Base-by-base conservation (phyloP, 768 basidiomycete species). In the Neoboletus subvelutipes region DNA sequence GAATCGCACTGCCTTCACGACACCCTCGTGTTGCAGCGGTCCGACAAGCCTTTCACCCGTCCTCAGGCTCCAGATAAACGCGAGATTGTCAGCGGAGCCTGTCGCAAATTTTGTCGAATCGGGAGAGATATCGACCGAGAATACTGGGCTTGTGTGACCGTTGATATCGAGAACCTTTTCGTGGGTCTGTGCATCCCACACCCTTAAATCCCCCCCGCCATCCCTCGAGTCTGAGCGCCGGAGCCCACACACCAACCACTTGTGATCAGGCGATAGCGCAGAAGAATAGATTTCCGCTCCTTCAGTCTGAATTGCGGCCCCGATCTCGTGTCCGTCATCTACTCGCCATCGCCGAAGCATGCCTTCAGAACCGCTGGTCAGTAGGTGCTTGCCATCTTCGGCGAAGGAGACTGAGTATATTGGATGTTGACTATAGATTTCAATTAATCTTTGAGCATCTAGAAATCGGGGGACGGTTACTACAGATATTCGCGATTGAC, bases 111-210 rank as follows among this genome's bases (percentile, higher is more conserved):
- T 42, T 0, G 40, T 43, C 26, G 40, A 49, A 36, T 54, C 56
- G 0, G 45, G 45, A 0, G 56, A 57, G 4, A 57, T 18, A 11
- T 53, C 52, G 20, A 57, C 24, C 1, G 56, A 34, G 43, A 26
- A 8, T 5, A 57, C 51, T 10, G 45, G 4, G 13, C 9, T 1
- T 17, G 22, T 28, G 39, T 47, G 51, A 18, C 48, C n/a, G 0
- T 28, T 10, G 50, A 57, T 33, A 2, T 42, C 31, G 3, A 26
- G 12, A 12, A 54, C 52, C 9, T 46, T 20, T 18, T 53, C 7
- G 39, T 22, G 45, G 0, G 45, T 57, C n/a, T 15, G 17, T 2
- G 47, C 46, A 50, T 58, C 29, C 57, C 57, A 55, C 4, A 58
- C 39, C n/a, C n/a, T 13, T 8, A 6, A 18, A 6, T 18, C 0